Evolutionary conservation across 768 basidiomycete species (phyloP).

Genomic region (Leccinum aurantiacum): DNA sequence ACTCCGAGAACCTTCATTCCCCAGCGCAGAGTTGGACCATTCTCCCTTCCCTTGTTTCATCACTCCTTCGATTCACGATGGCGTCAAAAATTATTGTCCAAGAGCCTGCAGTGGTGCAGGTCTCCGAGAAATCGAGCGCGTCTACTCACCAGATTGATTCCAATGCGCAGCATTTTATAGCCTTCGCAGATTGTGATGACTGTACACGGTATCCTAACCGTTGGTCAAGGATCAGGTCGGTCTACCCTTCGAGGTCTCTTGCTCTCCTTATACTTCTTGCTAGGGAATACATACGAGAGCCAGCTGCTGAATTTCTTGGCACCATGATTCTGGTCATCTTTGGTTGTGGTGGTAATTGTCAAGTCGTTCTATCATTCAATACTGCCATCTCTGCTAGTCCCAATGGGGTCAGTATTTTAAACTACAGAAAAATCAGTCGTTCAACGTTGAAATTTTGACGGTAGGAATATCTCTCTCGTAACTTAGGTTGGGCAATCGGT

Average conservation of each 20-base stretch:
- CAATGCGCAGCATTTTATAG: constrained; percentile 3
- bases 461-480: constrained; percentile 26
- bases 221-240: constrained; percentile 56
- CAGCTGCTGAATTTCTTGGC: constrained; percentile 64
- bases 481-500: constrained; percentile 35
- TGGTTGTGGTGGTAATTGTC: constrained; percentile 58
- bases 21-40: neutral
- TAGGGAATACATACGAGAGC: constrained; percentile 53
- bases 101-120: constrained; percentile 16
- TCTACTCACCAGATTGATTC: constrained; percentile 9
- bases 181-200: constrained; percentile 33
- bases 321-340: constrained; percentile 58
- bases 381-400: constrained; percentile 44
- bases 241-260: neutral
- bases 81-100: constrained; percentile 25
- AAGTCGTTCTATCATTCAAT: constrained; percentile 50
- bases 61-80: neutral
- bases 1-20: neutral
- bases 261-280: constrained; percentile 2
- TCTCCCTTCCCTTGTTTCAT: neutral
- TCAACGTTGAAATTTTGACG: constrained; percentile 3
- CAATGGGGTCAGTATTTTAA: constrained; percentile 51
- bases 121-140: constrained; percentile 22
- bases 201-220: constrained; percentile 46
- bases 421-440: neutral